Evolutionary conservation across 805 yeast genomes (phyloP), one percentile per base, ranked within the genome.

Genomic region (Ogataea polymorpha): DNA sequence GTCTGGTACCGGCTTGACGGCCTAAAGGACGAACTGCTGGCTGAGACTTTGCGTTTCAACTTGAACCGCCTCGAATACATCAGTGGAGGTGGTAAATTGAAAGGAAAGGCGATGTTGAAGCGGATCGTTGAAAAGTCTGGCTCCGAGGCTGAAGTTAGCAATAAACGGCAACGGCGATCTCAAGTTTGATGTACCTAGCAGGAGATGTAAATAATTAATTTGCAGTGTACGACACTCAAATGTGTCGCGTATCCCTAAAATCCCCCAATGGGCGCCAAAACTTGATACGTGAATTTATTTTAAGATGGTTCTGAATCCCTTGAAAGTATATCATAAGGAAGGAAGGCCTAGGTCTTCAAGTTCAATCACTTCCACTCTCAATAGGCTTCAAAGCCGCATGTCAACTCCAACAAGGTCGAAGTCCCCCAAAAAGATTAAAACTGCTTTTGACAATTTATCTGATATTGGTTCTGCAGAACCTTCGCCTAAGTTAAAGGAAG

Each of bases 1-100:
- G 66, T 88, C 15, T 89, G 96, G 96, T 86, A 82, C 54, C 87
- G 85, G 52, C 70, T 91, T 9, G 93, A 85, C 59, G 90, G 88
- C 0, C 71, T 75, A 33, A 75, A 78, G 39, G 93, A 86, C 57
- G 86, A 80, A 48, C 61, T 63, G 1, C 52, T 84, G 34, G 85
- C 86, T 0, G 93, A 86, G 51, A 67, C 70, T 6, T 59, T 84
- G 28, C 70, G 95, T 51, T 67, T 69, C 33, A 80, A 77, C 41
- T 61, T 82, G 37, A 72, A 70, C 40, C 58, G 67, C 25, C 39
- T 65, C 10, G 69, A 65, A 35, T 63, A 62, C 41, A 39, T 60
- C 12, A 54, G 53, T 26, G 64, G 66, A 21, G 65, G 66, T 33
- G 64, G 66, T 9, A 61, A 56, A 32, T 41, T 60, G 41, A 61